A percentile compares a stretch with the other conserved stretches of the same genome.
Evolutionary conservation across 2,329 filamentous ascomycete species (phyloP).

Genomic region (Thielaviopsis punctulata): DNA sequence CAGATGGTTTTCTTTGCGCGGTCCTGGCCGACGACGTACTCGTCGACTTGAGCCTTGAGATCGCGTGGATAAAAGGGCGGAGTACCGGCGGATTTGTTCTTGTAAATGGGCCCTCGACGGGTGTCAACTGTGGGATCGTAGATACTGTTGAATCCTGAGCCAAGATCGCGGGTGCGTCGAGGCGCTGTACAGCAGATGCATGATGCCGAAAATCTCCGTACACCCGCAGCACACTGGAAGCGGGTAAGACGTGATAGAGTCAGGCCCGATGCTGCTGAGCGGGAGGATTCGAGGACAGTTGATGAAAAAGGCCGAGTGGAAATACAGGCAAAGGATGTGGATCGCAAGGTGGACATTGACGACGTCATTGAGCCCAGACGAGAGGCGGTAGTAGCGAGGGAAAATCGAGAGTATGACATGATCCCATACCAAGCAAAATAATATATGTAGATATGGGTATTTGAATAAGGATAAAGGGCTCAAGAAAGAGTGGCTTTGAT

Average conservation of each 20-base stretch:
- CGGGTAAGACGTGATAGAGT: constrained; percentile 4
- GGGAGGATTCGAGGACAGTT: background rate
- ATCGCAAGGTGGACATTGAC: background rate
- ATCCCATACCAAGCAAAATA: background rate
- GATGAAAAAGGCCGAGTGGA: background rate
- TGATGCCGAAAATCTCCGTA: constrained; percentile 16
- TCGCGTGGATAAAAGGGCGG: constrained; percentile 47
- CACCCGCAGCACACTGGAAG: constrained; percentile 9
- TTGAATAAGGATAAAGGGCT: background rate
- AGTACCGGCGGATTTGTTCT: constrained; percentile 35
- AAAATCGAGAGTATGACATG: constrained; percentile 5
- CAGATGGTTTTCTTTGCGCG: constrained; percentile 87
- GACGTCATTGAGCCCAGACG: constrained; percentile 6
- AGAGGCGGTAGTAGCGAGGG: background rate
- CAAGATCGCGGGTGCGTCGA: constrained; percentile 32
- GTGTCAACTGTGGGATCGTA: constrained; percentile 37
- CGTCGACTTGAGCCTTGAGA: constrained; percentile 81
- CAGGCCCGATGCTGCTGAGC: background rate
- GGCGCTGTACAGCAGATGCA: constrained; percentile 13
- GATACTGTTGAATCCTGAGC: constrained; percentile 39
- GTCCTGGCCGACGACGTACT: constrained; percentile 92
- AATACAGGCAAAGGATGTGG: background rate
- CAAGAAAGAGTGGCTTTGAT: background rate
- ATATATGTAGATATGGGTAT: background rate
- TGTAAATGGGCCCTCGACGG: constrained; percentile 43